These are phyloP conservation scores for Penicillium sp. DNA, from an alignment of 2,329 filamentous ascomycete genomes.

Conservation along the genomic window DNA sequence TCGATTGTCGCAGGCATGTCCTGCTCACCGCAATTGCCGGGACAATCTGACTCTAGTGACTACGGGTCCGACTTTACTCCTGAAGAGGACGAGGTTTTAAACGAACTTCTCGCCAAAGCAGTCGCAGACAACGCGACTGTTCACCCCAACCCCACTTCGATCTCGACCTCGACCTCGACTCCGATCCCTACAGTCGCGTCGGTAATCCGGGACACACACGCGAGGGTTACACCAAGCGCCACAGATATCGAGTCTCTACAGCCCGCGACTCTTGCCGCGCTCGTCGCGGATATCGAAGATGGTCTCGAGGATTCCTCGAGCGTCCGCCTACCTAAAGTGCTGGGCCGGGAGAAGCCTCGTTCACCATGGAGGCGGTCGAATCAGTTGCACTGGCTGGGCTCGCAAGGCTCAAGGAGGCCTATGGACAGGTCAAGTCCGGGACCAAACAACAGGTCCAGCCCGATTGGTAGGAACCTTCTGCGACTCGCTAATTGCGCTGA, in stretches of 20 bases:
- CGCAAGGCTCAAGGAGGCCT: conserved; percentile 12
- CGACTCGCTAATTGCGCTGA: not conserved
- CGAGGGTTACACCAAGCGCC: conserved; percentile 6
- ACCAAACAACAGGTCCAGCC: conserved; percentile 28
- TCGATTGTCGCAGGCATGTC: conserved; percentile 36
- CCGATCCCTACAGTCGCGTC: conserved; percentile 14
- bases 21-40: conserved; percentile 29
- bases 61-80: conserved; percentile 67
- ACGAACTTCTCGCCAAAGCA: conserved; percentile 55
- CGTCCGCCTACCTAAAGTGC: conserved; percentile 45
- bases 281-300: conserved; percentile 49
- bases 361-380: conserved; percentile 29
- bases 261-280: conserved; percentile 18
- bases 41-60: conserved; percentile 51
- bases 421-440: conserved; percentile 32
- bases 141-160: conserved; percentile 18
- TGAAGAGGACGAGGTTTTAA: conserved; percentile 60
- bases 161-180: conserved; percentile 25
- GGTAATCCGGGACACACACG: conserved; percentile 12
- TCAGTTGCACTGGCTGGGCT: conserved; percentile 25
- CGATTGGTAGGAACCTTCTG: conserved; percentile 39
- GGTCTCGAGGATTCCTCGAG: conserved; percentile 43
- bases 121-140: conserved; percentile 37
- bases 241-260: conserved; percentile 23
- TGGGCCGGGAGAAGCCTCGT: conserved; percentile 44